Base-by-base conservation (phyloP, 2,329 filamentous ascomycete genomes). In the Pseudogymnoascus sp. region DNA sequence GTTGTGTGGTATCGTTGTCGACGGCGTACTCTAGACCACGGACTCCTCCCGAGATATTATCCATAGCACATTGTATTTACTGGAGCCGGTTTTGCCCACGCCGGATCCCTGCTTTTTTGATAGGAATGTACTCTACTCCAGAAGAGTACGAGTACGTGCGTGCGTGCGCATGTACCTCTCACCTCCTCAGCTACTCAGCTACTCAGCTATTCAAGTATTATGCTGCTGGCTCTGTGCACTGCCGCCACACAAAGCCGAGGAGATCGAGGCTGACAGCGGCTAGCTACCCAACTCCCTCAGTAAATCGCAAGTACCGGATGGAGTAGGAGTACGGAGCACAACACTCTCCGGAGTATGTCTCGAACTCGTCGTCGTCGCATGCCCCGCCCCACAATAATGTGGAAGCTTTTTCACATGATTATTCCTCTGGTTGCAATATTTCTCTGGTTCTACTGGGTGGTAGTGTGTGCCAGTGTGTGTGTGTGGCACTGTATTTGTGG, bases 351-450 rank as follows among this genome's bases (percentile, higher is more conserved):
- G 6, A 21, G 10, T 45, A 6, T 13, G 48, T 54, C 48, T 36
- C 51, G 10, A 57, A 36, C 51, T 57, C 28, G 51, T 57, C 51
- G 51, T 57, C 51, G 51, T 57, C 51, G 51, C 51, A 57, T 57
- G 51, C 51, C 51, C 6, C 8, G 51, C 28, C 51, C 51, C 51
- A 57, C 51, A 14, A 57, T 57, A 57, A 57, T 57, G 28, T 21
- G 28, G 28, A 57, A 57, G 51, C 51, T 34, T 57, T 57, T 57
- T 57, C 51, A 57, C 51, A 57, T 57, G 51, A 57, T 57, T 57
- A 54, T 54, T 54, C 48, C 25, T 31, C 21, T n/a, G 10, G 10
- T 6, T 14, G 48, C 25, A 54, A 31, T 54, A 54, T 31, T 54
- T 54, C 4, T 57, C 28, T 57, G 28, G 25, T 34, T 54, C 48